Base-by-base conservation (phyloP, 306 rosid genomes). In the Gastrolobium villosum region DNA sequence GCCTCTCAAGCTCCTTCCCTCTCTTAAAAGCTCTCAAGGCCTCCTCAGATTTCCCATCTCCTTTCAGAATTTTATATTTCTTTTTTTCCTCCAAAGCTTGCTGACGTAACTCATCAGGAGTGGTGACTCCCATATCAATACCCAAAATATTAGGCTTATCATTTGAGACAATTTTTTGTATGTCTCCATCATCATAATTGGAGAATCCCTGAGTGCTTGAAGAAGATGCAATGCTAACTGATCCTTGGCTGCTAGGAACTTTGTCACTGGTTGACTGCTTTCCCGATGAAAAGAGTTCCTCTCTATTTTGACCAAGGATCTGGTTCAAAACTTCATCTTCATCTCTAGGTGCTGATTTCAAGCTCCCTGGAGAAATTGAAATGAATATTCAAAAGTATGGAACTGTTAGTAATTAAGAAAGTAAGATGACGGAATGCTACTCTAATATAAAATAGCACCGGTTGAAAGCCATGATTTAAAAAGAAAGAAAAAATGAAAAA, bases 1-100 rank as follows among this genome's bases (percentile, higher is more conserved):
- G 94, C 93, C 97, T 89, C 83, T 92, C 99, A 72, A 95, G 96
- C 86, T 95, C 99, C 86, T 95, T 95, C 66, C 95, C 96, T 86
- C 92, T 89, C 92, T 95, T 93, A 78, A 92, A 95, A 70, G 97
- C 90, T 88, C 67, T 87, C 63, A 95, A 78, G 65, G 97, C 99
- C 81, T 95, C 99, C 76, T 77, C 90, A 60, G 92, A 67, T 76
- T 95, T 95, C 49, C 97, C 90, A 74, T 95, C 96, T 72, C 93
- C 97, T 89, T 95, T 95, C 37, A 95, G 86, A 81, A 84, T 75
- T 82, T 79, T 95, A 68, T 92, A 90, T 80, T 86, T 88, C 84
- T 84, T 89, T 72, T 95, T 95, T 71, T 93, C 98, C 28, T 90
- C 97, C 89, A 87, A 45, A 79, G 98, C 98, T 85, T 76, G 93